phyloP scores from a whole-genome alignment of 2,329 filamentous ascomycete genomes.

The Calonectria montana region DNA sequence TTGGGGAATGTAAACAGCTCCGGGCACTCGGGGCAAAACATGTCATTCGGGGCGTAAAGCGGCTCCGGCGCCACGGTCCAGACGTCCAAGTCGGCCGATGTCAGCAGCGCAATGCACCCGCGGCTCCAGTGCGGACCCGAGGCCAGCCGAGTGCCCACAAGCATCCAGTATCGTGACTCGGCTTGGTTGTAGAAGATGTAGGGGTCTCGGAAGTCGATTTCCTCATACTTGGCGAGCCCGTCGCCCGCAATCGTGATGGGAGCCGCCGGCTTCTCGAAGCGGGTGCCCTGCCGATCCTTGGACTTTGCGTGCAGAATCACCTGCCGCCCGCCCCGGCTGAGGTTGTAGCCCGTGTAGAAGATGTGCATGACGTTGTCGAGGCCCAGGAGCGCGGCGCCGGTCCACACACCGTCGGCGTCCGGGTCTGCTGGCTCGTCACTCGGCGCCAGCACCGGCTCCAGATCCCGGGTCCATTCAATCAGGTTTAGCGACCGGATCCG shows the following conservation, averaged over 20 bases:
- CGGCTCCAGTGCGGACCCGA: constrained; percentile 48
- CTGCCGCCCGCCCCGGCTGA: constrained; percentile 45
- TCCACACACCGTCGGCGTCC: constrained; percentile 50
- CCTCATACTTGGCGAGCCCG: constrained; percentile 42
- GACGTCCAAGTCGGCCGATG: constrained; percentile 44
- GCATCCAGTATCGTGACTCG: constrained; percentile 50
- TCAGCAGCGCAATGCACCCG: constrained; percentile 51
- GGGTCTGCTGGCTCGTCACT: constrained; percentile 31
- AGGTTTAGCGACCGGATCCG: constrained; percentile 45
- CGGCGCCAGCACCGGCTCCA: constrained; percentile 37
- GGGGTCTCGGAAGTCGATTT: constrained; percentile 51
- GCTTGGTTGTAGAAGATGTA: constrained; percentile 48
- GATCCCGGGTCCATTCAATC: constrained; percentile 45
- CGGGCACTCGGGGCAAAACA: constrained; percentile 52
- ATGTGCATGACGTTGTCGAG: constrained; percentile 48
- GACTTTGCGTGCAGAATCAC: constrained; percentile 46
- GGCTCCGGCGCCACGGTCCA: constrained; percentile 47
- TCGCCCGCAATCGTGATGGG: constrained; percentile 39
- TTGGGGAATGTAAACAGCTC: constrained; percentile 49
- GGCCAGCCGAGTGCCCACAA: constrained; percentile 48
- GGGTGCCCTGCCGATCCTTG: constrained; percentile 39
- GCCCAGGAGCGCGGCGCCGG: constrained; percentile 47
- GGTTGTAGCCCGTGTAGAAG: constrained; percentile 52
- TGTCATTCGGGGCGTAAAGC: constrained; percentile 48
- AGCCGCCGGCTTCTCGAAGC: constrained; percentile 37